A percentile compares a stretch with the other conserved stretches of the same genome.
phyloP scores from a whole-genome alignment of 2,329 filamentous ascomycete species.

The Fusarium praegraminearum region DNA sequence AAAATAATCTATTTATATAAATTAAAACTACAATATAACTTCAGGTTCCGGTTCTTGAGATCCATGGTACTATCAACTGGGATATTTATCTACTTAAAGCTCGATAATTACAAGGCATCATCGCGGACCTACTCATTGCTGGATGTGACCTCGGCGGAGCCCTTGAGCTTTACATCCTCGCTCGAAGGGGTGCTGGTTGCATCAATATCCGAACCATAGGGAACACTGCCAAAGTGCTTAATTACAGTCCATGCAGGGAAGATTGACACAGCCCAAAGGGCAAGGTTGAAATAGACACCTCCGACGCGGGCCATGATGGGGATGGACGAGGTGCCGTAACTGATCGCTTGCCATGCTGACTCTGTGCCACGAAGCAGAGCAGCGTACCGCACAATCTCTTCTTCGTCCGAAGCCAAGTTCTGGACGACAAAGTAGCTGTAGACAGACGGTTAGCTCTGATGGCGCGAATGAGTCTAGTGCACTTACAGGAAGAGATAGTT shows the following conservation, averaged over 20 bases:
- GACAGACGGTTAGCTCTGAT: not conserved
- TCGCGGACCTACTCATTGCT: not conserved
- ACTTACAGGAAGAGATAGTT: slow-evolving; percentile 78
- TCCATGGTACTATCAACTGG: not conserved
- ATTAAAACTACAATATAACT: too few relatives aligned
- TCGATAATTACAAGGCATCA: not conserved
- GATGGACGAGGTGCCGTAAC: slow-evolving; percentile 75
- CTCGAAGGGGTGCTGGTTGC: not conserved
- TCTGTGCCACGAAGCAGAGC: slow-evolving; percentile 77
- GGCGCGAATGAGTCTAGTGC: accelerated
- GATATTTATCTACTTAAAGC: not conserved
- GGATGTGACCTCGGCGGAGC: not conserved
- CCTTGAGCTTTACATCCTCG: not conserved
- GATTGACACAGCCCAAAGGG: slow-evolving; percentile 73
- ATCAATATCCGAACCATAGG: not conserved
- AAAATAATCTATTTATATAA: too few relatives aligned
- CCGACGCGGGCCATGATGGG: slow-evolving; percentile 73
- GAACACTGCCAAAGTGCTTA: slow-evolving; percentile 54
- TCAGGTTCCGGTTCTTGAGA: too few relatives aligned
- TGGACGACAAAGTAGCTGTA: slow-evolving; percentile 75
- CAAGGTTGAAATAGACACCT: slow-evolving; percentile 77
- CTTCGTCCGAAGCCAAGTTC: slow-evolving; percentile 70
- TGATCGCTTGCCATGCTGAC: slow-evolving; percentile 78
- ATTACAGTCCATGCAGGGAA: slow-evolving; percentile 76
- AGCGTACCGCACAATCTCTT: slow-evolving; percentile 75